Percentiles rank a stretch among this genome's conserved stretches.
Conservation (phyloP, 2,329 filamentous ascomycete genomes). For the Ophiostoma perfectum region DNA sequence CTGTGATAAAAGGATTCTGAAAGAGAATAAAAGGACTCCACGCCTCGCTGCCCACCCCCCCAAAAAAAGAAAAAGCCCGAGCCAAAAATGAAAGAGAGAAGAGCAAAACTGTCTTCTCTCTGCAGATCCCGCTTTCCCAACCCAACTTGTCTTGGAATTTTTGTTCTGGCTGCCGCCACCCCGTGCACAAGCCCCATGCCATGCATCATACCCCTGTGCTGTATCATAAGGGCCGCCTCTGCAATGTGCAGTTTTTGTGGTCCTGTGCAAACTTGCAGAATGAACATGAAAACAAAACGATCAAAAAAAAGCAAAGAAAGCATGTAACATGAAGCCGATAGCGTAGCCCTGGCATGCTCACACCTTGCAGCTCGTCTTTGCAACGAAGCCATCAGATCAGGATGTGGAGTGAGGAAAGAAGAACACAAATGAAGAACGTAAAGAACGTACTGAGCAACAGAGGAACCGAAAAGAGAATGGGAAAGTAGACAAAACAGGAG, state of each 20-base stretch:
- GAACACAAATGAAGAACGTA: too few relatives aligned
- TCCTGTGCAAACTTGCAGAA: neutral
- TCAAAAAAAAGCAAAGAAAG: constrained; percentile 2
- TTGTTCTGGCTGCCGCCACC: neutral
- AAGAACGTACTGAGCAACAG: too few relatives aligned
- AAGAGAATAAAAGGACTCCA: constrained; percentile 24
- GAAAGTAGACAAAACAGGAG: too few relatives aligned
- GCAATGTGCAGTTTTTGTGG: neutral
- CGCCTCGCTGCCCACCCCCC: constrained; percentile 25
- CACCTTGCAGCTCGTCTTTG: too few relatives aligned
- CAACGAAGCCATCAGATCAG: too few relatives aligned
- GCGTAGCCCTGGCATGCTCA: too few relatives aligned
- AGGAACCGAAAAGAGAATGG: too few relatives aligned
- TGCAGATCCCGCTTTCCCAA: constrained; percentile 14
- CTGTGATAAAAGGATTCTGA: constrained; percentile 21
- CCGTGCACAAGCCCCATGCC: neutral
- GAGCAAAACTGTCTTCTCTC: constrained; percentile 1
- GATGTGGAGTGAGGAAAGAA: too few relatives aligned
- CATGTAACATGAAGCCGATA: neutral
- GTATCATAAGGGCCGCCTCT: neutral
- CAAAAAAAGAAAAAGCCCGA: constrained; percentile 13
- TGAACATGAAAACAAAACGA: neutral
- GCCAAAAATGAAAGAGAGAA: constrained; percentile 18
- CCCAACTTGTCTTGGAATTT: neutral
- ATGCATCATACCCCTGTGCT: neutral